Conservation (phyloP, 768 basidiomycete species). For the Suillus bovinus region DNA sequence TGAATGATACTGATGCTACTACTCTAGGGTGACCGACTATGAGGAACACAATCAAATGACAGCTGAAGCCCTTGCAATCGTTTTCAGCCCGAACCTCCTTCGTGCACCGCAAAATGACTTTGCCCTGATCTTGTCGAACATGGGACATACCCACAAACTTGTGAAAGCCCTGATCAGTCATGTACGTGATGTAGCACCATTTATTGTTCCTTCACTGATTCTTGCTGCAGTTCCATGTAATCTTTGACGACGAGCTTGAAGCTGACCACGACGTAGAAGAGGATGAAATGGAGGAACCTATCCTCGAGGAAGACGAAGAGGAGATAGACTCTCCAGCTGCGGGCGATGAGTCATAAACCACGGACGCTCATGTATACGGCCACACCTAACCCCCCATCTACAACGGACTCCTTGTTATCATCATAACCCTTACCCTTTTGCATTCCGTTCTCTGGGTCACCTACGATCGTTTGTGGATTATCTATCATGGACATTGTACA, state of each 20-base stretch:
- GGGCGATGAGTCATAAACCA: conserved; percentile 21
- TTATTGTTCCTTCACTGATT: background rate
- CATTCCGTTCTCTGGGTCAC: conserved; percentile 1
- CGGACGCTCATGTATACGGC: conserved; percentile 14
- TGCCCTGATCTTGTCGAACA: conserved; percentile 74
- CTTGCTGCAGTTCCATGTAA: conserved; percentile 52
- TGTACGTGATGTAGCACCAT: conserved; percentile 44
- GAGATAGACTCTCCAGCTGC: conserved; percentile 29
- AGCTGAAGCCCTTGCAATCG: conserved; percentile 79
- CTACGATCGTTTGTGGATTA: conserved; percentile 17
- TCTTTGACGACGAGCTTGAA: conserved; percentile 74
- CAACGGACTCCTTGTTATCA: conserved; percentile 23
- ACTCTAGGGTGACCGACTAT: conserved; percentile 74
- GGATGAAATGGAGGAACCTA: conserved; percentile 65
- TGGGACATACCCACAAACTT: conserved; percentile 76
- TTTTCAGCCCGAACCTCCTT: conserved; percentile 80
- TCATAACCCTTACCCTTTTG: conserved; percentile 22
- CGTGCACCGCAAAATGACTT: conserved; percentile 81
- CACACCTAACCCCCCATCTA: conserved; percentile 9
- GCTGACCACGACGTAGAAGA: conserved; percentile 56
- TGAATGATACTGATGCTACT: background rate
- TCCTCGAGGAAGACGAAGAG: conserved; percentile 66
- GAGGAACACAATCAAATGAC: conserved; percentile 93
- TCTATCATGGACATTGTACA: conserved; percentile 37
- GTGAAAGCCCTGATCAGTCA: conserved; percentile 76